Base-by-base conservation (phyloP, 2,329 filamentous ascomycete genomes). In the Kalaharituber pfeilii region DNA sequence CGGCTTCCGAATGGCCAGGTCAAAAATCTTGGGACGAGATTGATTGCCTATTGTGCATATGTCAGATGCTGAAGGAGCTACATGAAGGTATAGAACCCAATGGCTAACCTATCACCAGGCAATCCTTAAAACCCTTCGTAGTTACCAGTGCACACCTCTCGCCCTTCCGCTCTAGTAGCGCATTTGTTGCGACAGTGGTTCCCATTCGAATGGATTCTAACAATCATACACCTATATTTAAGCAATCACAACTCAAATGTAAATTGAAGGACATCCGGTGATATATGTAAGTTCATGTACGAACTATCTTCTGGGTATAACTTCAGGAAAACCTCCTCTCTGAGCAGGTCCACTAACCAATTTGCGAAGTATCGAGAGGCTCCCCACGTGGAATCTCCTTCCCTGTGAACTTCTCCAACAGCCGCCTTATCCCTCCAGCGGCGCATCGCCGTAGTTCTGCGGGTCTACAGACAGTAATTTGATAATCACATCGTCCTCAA, bases 161-260 rank as follows among this genome's bases (percentile, higher is more conserved):
- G 49, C 88, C 88, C 68, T 94, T 94, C 55, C 88, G 75, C 68
- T 95, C 88, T 1, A 95, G 74, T 54, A 95, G 70, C 0, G 88
- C 88, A 67, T 95, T 95, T 0, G 88, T 95, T 8, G 88, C 88
- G 11, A 95, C 87, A 0, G 88, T 95, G 1, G 88, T 95, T 45
- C 88, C 88, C 88, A 95, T 95, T 49, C 88, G 82, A 66, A 95
- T 94, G 53, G 84, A 87, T 62, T 91, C 85, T 60, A 29, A 9
- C 26, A 9, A 36, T 36, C 9, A 36, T 36, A n/a, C 9, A 36
- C n/a, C n/a, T n/a, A n/a, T n/a, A n/a, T n/a, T n/a, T n/a, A n/a
- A 39, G 33, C 33, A 9, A n/a, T n/a, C 4, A 39, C 15, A 5
- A 39, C 7, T 39, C 5, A 9, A 39, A 3, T 39, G 33, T 39